These are phyloP conservation scores for Vitis cinerea DNA, from an alignment of 164 flowering plant species.

Conservation along the genomic window DNA sequence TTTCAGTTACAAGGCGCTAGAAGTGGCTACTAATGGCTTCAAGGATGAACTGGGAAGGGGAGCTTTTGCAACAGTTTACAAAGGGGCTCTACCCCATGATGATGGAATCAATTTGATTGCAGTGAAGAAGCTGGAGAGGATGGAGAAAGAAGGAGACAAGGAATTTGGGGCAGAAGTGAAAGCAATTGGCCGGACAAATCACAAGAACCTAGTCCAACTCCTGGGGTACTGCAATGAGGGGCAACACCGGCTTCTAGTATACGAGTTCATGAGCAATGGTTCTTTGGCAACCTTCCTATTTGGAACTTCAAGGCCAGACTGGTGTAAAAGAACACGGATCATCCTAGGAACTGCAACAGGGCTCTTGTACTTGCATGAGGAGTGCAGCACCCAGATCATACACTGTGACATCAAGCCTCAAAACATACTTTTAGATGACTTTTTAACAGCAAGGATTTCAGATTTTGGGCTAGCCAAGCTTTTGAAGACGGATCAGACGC, in stretches of 20 bases:
- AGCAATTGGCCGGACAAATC: no score
- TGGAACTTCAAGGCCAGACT: neutral
- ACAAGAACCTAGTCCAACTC: no score
- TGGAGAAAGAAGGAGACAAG: neutral
- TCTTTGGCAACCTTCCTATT: conserved; percentile 18
- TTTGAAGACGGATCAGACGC: no score
- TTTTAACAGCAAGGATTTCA: no score
- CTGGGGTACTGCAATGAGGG: no score
- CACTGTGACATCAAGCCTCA: conserved; percentile 27
- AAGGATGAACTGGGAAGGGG: conserved; percentile 28
- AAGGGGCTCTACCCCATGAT: conserved; percentile 8
- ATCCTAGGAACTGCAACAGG: no score
- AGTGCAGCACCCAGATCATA: conserved; percentile 25
- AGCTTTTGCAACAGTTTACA: conserved; percentile 26
- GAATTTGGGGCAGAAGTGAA: conserved; percentile 21
- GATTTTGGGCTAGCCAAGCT: no score
- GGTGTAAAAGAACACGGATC: no score
- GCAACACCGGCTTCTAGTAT: conserved; percentile 16
- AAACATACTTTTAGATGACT: conserved; percentile 14
- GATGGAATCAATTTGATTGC: no score
- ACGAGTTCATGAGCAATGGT: conserved; percentile 22
- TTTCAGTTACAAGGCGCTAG: conserved; percentile 22
- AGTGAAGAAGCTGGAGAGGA: no score
- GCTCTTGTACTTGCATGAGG: conserved; percentile 17
- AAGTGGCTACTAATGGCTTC: conserved; percentile 22